Conservation (phyloP, 148 eudicot genomes). For the Vaccinium corymbosum region DNA sequence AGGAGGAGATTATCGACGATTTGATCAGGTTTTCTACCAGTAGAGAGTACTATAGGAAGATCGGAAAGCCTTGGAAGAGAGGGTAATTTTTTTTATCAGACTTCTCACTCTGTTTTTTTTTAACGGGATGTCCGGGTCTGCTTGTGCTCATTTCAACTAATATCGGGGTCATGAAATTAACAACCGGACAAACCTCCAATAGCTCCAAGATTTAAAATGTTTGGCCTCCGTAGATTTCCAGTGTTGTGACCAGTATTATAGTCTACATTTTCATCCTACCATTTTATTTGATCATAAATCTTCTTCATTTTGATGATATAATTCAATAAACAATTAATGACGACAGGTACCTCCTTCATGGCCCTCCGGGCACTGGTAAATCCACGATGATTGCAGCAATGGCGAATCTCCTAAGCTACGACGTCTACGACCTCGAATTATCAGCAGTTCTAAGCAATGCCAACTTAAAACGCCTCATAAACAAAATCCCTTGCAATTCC, state of each 20-base stretch:
- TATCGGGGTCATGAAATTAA: too few relatives aligned
- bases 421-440: constrained; percentile 53
- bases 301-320: neutral
- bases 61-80: constrained; percentile 61
- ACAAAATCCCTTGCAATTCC: constrained; percentile 42
- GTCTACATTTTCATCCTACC: neutral
- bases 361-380: constrained; percentile 64
- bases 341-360: constrained; percentile 33
- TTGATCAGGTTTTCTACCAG: constrained; percentile 34
- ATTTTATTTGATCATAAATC: neutral
- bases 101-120: too few relatives aligned
- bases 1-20: constrained; percentile 42
- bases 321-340: neutral
- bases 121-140: too few relatives aligned
- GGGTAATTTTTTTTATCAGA: constrained; percentile 26
- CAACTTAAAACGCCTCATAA: constrained; percentile 37
- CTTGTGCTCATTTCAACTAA: too few relatives aligned
- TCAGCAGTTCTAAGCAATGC: constrained; percentile 45
- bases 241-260: neutral
- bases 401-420: constrained; percentile 48
- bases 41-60: constrained; percentile 36
- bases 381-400: constrained; percentile 65
- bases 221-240: too few relatives aligned
- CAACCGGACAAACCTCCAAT: too few relatives aligned
- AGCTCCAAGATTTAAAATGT: too few relatives aligned